Base-by-base conservation (phyloP, 352 stramenopile genomes). In the Globisporangium polare region DNA sequence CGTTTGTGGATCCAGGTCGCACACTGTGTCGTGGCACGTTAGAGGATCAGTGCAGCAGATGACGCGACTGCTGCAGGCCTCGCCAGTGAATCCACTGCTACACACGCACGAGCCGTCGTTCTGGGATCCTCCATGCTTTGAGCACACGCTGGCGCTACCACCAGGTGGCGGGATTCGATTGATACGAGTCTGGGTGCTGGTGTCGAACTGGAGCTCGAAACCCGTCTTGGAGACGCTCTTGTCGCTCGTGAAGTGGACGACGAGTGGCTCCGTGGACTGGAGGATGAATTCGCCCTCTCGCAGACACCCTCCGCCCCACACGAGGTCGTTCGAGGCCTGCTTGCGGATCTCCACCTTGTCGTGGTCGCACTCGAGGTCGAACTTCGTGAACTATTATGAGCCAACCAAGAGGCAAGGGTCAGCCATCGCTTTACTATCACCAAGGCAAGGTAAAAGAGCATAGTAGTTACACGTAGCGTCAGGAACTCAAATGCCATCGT, bases 291-390 rank as follows among this genome's bases (percentile, higher is more conserved):
- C 59, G 0, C 67, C 71, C 9, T 47, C 52, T 22, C 82, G 74
- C 9, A 62, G 43, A 57, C 82, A 89, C 0, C 82, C 82, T 12
- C 82, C 82, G 53, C 67, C 66, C 82, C 82, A 92, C 22, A 89
- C 54, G 4, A 69, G 41, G 10, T 50, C 33, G 1, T 43, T n/a
- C 7, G 79, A 73, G 6, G 46, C 35, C 3, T 42, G 41, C 15
- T 77, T 67, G 20, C 73, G 56, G n/a, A 92, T 73, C n/a, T 67
- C 66, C 15, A 92, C 43, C 0, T 61, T 60, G 53, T 92, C 82
- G 46, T 92, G 80, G 43, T 92, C 76, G 33, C 82, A 90, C 53
- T 92, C 82, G 2, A 89, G 71, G 31, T 85, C 71, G 51, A 92
- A 92, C 0, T 10, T 58, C 0, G 53, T 60, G 37, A 83, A 69